A percentile compares a stretch with the other conserved stretches of the same genome.
Conservation (phyloP, 2,329 filamentous ascomycete species). For the Uncinocarpus reesii region DNA sequence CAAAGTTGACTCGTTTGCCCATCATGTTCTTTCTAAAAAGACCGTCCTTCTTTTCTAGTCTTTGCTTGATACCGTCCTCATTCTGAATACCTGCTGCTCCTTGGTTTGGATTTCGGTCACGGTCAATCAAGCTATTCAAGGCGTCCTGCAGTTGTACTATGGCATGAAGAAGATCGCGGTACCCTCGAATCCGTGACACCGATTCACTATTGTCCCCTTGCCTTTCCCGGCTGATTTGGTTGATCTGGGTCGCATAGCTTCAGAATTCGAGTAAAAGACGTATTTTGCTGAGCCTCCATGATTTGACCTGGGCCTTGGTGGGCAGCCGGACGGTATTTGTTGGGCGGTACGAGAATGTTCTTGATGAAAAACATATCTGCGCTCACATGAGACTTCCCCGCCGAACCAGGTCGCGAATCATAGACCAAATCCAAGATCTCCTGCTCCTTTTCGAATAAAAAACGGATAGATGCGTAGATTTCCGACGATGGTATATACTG, state of each 20-base stretch:
- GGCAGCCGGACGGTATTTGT: slow-evolving; percentile 80
- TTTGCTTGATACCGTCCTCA: slow-evolving; percentile 93
- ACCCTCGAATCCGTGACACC: slow-evolving; percentile 48
- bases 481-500: slow-evolving; percentile 74
- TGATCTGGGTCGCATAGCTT: slow-evolving; percentile 62
- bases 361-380: slow-evolving; percentile 93
- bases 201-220: slow-evolving; percentile 38
- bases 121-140: slow-evolving; percentile 88
- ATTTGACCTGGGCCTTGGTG: slow-evolving; percentile 70
- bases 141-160: slow-evolving; percentile 77
- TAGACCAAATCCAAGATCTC: slow-evolving; percentile 80
- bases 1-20: slow-evolving; percentile 99
- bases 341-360: slow-evolving; percentile 78
- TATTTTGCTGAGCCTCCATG: slow-evolving; percentile 80
- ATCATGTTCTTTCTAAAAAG: slow-evolving; percentile 99
- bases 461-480: slow-evolving; percentile 63
- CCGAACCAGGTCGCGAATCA: slow-evolving; percentile 57
- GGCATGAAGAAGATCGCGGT: slow-evolving; percentile 67
- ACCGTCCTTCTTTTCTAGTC: slow-evolving; percentile 96
- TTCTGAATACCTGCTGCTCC: slow-evolving; percentile 66
- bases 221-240: slow-evolving; percentile 63
- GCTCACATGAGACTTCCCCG: slow-evolving; percentile 48
- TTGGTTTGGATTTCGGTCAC: slow-evolving; percentile 71
- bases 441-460: slow-evolving; percentile 78
- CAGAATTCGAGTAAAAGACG: slow-evolving; percentile 74